These are phyloP conservation scores for Ustilago hordei DNA, from an alignment of 1,284 basidiomycete genomes.

Conservation along the genomic window DNA sequence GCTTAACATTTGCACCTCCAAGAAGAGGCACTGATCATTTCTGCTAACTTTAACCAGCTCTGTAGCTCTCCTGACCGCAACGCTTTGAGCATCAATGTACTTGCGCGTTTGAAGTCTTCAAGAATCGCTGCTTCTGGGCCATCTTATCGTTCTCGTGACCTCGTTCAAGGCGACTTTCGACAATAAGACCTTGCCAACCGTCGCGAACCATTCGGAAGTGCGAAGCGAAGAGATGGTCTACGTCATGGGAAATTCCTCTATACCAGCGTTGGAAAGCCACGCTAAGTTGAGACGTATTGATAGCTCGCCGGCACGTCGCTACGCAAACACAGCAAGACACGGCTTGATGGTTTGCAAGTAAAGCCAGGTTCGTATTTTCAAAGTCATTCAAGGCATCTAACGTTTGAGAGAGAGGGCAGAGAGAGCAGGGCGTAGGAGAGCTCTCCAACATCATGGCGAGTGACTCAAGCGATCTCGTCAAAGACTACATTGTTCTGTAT, in stretches of 20 bases:
- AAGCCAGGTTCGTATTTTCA: not conserved
- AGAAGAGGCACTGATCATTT: too few species aligned
- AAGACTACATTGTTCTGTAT: not conserved
- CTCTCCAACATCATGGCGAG: not conserved
- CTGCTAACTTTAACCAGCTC: too few species aligned
- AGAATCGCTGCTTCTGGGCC: not conserved
- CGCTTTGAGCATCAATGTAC: too few species aligned
- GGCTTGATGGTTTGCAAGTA: not conserved
- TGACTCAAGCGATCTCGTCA: not conserved
- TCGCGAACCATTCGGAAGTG: not conserved
- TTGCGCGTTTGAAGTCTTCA: not conserved
- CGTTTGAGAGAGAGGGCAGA: too few species aligned
- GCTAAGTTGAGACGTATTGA: not conserved
- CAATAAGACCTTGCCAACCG: not conserved
- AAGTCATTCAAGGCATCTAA: not conserved
- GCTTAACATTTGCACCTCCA: not conserved
- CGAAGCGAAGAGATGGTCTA: not conserved
- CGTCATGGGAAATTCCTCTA: not conserved
- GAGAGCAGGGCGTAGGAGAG: not conserved
- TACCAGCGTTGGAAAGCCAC: not conserved
- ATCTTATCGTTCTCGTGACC: not conserved
- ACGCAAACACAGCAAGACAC: not conserved
- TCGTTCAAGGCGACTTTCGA: not conserved
- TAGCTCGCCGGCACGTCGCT: not conserved
- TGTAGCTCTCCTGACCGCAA: too few species aligned